Evolutionary conservation across 164 flowering plant species (phyloP), one percentile per base, ranked within the genome.

Genomic region (Nelumbo lutea): DNA sequence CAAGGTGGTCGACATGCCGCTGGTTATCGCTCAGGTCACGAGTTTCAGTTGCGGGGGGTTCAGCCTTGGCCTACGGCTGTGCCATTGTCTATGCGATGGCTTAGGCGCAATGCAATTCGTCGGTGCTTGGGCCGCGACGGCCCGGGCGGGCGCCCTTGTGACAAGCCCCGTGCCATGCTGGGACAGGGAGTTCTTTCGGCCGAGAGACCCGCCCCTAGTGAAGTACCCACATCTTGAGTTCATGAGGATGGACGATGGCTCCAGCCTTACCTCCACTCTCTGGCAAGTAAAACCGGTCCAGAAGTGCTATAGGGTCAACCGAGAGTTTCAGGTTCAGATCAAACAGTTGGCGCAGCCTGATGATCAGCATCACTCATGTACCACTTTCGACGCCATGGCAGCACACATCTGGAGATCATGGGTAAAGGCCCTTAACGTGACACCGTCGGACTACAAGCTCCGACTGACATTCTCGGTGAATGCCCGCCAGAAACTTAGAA

Each of bases 51-150:
- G 96, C 46, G 97, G 98, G 42, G 91, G 97, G 4, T 88, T 93
- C 67, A 86, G 93, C 78, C 85, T 93, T 6, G 98, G 96, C 42
- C 65, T 94, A 66, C 79, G 95, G 44, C 79, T 91, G 10, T 91
- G 96, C 74, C 98, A 94, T 64, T 91, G 96, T 78, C 72, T 94
- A 0, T 90, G 93, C 52, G 98, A 94, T 52, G 98, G 98, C n/a
- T 77, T 87, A 2, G 98, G 96, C 1, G 97, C 97, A 0, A 91
- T 93, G 97, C 91, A 91, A 69, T 91, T 93, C 66, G 78, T 88
- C 2, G 62, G 73, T 9, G 89, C 96, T 0, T 90, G 98, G 98
- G 88, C 97, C 41, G 77, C 83, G 5, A 83, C 87, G 0, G 89
- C 93, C 0, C 82, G 78, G 66, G n/a, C 82, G 0, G 95, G 90